Evolutionary conservation across 2,329 filamentous ascomycete species (phyloP).

Genomic region (Cordyceps cateniannulata): DNA sequence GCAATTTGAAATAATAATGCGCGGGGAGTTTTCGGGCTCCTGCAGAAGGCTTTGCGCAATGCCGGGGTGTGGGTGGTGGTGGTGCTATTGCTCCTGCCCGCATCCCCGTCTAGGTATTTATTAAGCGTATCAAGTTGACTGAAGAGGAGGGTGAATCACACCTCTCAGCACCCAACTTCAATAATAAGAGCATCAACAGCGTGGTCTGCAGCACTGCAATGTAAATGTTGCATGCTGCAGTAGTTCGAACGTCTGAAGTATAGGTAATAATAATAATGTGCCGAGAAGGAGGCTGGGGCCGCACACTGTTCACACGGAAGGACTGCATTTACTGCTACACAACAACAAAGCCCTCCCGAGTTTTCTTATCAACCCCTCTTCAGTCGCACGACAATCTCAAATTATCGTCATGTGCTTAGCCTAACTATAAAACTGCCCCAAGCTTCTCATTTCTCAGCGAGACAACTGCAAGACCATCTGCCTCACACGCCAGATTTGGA

Average conservation of each 20-base stretch:
- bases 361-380: neutral
- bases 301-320: neutral
- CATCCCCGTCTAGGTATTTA: neutral
- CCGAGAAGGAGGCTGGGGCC: constrained; percentile 2
- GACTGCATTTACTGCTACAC: neutral
- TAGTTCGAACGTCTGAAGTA: neutral
- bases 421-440: neutral
- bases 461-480: neutral
- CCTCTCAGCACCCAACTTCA: neutral
- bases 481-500: neutral
- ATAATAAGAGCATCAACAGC: neutral
- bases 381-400: neutral
- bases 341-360: neutral
- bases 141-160: constrained; percentile 1
- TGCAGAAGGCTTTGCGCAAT: constrained; percentile 5
- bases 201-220: neutral
- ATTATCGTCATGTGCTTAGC: neutral
- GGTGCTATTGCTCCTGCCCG: neutral
- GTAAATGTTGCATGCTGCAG: neutral
- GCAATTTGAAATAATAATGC: neutral
- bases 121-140: neutral
- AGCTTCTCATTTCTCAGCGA: neutral
- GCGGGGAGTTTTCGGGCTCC: neutral
- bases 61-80: constrained; percentile 1
- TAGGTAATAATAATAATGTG: too few species aligned